These are phyloP conservation scores for Cladophialophora bantiana DNA, from an alignment of 2,329 filamentous ascomycete species.

Conservation along the genomic window DNA sequence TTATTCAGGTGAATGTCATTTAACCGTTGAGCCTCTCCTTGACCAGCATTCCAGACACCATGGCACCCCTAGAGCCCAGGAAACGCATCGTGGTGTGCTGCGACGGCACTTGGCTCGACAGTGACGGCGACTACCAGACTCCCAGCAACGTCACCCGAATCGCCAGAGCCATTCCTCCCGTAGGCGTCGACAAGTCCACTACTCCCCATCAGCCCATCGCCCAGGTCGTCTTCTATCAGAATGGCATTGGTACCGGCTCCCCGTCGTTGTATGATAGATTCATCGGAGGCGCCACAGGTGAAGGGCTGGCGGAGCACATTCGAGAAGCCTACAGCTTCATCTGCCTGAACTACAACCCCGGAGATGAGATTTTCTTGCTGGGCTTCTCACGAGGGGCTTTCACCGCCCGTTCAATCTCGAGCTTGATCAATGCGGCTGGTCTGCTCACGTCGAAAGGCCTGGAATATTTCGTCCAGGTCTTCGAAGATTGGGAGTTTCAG, in stretches of 20 bases:
- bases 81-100: constrained; percentile 47
- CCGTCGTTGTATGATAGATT: constrained; percentile 40
- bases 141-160: constrained; percentile 46
- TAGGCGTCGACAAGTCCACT: constrained; percentile 39
- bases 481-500: constrained; percentile 42
- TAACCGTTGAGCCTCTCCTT: not conserved
- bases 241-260: constrained; percentile 44
- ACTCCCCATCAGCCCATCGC: constrained; percentile 36
- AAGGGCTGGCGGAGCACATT: constrained; percentile 40
- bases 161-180: constrained; percentile 42
- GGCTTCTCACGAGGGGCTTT: constrained; percentile 50
- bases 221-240: constrained; percentile 47
- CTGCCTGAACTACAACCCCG: constrained; percentile 46
- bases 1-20: not conserved
- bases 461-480: constrained; percentile 38
- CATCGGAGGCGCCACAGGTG: constrained; percentile 41
- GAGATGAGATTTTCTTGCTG: constrained; percentile 49
- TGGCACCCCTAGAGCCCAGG: constrained; percentile 21
- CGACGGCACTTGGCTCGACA: constrained; percentile 46
- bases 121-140: constrained; percentile 44
- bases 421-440: constrained; percentile 46
- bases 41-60: constrained; percentile 2
- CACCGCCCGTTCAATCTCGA: constrained; percentile 48
- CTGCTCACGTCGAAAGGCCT: constrained; percentile 42
- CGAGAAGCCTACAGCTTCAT: constrained; percentile 44